These are phyloP conservation scores for Multifurca ochricompacta DNA, from an alignment of 768 basidiomycete species.

Conservation along the genomic window DNA sequence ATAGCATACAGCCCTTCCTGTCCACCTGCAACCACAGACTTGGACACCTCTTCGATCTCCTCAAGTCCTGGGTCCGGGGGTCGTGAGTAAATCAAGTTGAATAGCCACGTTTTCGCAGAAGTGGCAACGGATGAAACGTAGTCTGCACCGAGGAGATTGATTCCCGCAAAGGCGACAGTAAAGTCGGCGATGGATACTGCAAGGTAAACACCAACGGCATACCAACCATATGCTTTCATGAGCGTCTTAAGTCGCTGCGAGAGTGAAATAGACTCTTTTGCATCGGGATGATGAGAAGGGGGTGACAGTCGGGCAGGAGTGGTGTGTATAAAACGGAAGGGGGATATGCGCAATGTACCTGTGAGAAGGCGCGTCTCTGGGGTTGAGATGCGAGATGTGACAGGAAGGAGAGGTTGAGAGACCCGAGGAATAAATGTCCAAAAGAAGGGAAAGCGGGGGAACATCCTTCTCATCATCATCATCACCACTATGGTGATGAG, in stretches of 20 bases:
- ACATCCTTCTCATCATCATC: conserved; percentile 24
- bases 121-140: conserved; percentile 67
- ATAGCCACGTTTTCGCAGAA: conserved; percentile 44
- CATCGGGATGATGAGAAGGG: conserved; percentile 26
- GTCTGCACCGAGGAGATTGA: conserved; percentile 86
- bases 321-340: conserved; percentile 42
- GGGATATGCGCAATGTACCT: conserved; percentile 26
- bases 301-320: conserved; percentile 40
- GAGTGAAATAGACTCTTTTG: conserved; percentile 44
- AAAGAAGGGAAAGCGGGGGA: conserved; percentile 41
- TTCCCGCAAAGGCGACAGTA: conserved; percentile 69
- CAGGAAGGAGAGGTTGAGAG: conserved; percentile 41
- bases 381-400: conserved; percentile 33
- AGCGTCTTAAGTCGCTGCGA: conserved; percentile 72
- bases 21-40: conserved; percentile 31
- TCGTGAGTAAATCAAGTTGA: conserved; percentile 39
- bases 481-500: neutral
- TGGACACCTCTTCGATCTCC: conserved; percentile 42
- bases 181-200: conserved; percentile 74
- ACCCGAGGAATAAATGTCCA: conserved; percentile 38
- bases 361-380: conserved; percentile 28
- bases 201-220: conserved; percentile 86
- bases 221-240: conserved; percentile 91
- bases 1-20: conserved; percentile 85
- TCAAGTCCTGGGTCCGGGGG: conserved; percentile 62